A percentile compares a stretch with the other conserved stretches of the same genome.
Evolutionary conservation across 305 asterid species (phyloP).

Genomic region (Fraxinus angustifolia): DNA sequence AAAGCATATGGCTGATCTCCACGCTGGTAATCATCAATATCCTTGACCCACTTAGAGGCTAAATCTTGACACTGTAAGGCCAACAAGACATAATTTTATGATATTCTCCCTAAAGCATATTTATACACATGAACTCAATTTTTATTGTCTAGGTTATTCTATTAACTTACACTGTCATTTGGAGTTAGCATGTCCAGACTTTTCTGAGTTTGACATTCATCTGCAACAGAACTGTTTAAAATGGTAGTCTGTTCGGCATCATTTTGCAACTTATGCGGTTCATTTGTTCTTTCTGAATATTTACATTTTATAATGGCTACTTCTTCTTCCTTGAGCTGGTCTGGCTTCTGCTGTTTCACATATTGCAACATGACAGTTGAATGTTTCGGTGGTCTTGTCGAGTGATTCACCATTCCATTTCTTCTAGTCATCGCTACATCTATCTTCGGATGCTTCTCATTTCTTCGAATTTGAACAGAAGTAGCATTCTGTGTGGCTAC

Average conservation of each 20-base stretch:
- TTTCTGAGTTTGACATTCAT: constrained; percentile 29
- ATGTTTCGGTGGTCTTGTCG: constrained; percentile 28
- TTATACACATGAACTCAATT: not conserved
- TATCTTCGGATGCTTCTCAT: constrained; percentile 39
- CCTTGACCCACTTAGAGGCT: constrained; percentile 22
- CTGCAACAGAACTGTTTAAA: constrained; percentile 28
- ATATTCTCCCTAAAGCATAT: constrained; percentile 1
- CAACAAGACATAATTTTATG: constrained; percentile 19
- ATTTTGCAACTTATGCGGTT: constrained; percentile 23
- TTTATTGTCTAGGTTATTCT: not conserved
- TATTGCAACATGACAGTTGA: constrained; percentile 39
- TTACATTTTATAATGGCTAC: not conserved
- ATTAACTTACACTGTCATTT: constrained; percentile 43
- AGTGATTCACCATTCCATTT: constrained; percentile 27
- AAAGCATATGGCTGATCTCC: constrained; percentile 20
- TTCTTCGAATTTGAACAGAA: constrained; percentile 30
- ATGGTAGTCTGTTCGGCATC: constrained; percentile 27
- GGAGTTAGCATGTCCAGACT: constrained; percentile 18
- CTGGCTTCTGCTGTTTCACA: constrained; percentile 40
- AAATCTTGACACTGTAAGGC: constrained; percentile 37
- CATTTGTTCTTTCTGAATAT: constrained; percentile 23
- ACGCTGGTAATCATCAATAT: constrained; percentile 20
- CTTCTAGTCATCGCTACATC: constrained; percentile 37
- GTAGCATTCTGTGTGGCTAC: constrained; percentile 27
- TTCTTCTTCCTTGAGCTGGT: constrained; percentile 17